Base-by-base conservation (phyloP, 1,284 basidiomycete species). In the Cutaneotrichosporon cyanovorans region DNA sequence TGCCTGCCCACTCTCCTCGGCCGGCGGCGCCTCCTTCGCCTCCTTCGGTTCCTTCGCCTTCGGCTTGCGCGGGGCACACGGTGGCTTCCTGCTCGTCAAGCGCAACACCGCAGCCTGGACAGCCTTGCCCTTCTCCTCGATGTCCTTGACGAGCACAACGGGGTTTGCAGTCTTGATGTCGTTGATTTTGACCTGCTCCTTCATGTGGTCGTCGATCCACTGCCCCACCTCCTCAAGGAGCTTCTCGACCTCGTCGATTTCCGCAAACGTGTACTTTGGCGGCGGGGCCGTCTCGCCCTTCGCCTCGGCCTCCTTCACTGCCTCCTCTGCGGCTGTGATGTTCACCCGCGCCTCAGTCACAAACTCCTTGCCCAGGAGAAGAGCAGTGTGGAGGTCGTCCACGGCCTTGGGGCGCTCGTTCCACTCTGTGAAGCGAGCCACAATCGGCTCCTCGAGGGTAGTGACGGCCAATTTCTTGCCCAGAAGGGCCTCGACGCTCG, bases 371-470 rank as follows among this genome's bases (percentile, higher is more conserved):
- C 84, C 73, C 7, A 74, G 67, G 22, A 65, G 61, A 58, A 80
- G 72, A 8, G 76, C 76, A 77, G 84, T 72, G 80, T 87, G 65
- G 81, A 83, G 58, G 75, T 83, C 65, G 73, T 78, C 53, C 36
- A 77, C 60, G 1, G 76, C 71, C 76, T 83, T 77, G 77, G 86
- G 58, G 5, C 78, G 74, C 16, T 81, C 80, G 57, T 84, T 81
- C 45, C 84, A 84, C 72, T 98, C 91, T 64, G 80, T 79, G 72
- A 92, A 87, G 11, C 95, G 84, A 62, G 83, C 79, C 37, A 87
- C 78, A 48, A 96, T 82, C 2, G 89, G 87, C 37, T 77, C 75
- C 66, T 96, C 90, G 50, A 92, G 72, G 35, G 76, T 73, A 87
- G 95, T 89, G 18, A 97, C 72, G 14, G 78, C 80, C 33, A 78